Evolutionary conservation across 2,329 filamentous ascomycete genomes (phyloP).

Genomic region (Cladophialophora psammophila): DNA sequence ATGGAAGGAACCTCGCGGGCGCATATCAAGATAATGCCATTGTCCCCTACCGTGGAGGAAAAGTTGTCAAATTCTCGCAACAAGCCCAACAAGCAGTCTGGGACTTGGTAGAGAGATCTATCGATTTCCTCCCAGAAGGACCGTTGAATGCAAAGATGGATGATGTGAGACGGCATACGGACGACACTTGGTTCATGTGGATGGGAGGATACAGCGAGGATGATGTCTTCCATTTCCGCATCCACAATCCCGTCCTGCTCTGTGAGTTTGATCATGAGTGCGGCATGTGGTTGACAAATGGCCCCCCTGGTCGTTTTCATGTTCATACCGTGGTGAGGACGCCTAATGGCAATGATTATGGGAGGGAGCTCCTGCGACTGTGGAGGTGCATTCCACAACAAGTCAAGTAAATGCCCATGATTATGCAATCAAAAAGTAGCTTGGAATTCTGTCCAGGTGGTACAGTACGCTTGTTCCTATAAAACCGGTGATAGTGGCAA

Average conservation of each 20-base stretch:
- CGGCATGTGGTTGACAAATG: too few relatives aligned
- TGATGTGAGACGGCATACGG: conserved; percentile 62
- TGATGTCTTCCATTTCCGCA: conserved; percentile 38
- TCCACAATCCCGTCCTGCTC: conserved; percentile 57
- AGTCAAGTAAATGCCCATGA: too few relatives aligned
- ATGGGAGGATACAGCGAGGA: conserved; percentile 14
- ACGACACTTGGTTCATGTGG: conserved; percentile 80
- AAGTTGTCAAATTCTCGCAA: conserved; percentile 52
- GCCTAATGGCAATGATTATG: conserved; percentile 79
- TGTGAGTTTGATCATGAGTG: too few relatives aligned
- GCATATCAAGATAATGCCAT: conserved; percentile 58
- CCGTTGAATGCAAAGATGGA: conserved; percentile 63
- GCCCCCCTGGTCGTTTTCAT: too few relatives aligned
- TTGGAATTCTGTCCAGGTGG: too few relatives aligned
- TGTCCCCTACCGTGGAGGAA: conserved; percentile 74
- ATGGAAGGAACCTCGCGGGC: conserved; percentile 26
- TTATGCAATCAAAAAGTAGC: too few relatives aligned
- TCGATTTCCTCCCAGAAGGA: conserved; percentile 68
- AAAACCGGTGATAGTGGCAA: too few relatives aligned
- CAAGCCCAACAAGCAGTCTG: conserved; percentile 62
- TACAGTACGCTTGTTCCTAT: too few relatives aligned
- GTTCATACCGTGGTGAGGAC: conserved; percentile 51
- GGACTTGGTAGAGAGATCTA: conserved; percentile 67
- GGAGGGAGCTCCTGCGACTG: conserved; percentile 57
- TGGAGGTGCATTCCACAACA: too few relatives aligned